Base-by-base conservation (phyloP, 2,329 filamentous ascomycete genomes). In the Epichloe hybrida region DNA sequence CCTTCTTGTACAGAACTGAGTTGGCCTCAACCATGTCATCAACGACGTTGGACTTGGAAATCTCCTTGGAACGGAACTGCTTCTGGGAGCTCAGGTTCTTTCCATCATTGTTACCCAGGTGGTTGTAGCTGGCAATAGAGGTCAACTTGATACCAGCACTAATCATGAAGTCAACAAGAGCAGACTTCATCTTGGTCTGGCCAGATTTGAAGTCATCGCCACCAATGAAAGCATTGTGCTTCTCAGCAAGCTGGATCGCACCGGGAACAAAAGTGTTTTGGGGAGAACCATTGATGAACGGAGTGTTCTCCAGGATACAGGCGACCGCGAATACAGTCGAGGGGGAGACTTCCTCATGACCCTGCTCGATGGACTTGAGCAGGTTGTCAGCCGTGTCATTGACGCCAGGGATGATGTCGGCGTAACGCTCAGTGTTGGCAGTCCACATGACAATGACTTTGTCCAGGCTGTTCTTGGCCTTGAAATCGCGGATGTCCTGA, bases 161-260 rank as follows among this genome's bases (percentile, higher is more conserved):
- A 82, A 98, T 95, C 67, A 98, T 72, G 74, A 98, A 98, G 72
- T 98, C 93, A 44, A 97, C 93, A 34, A 98, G 81, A 20, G 93
- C 93, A 54, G 93, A 97, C 76, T 98, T 98, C 93, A 98, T 98
- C 83, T 98, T 98, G 67, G 93, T 98, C 77, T 98, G 93, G 56
- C 93, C 93, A 55, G 93, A 97, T 76, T 98, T 98, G 84, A 98
- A 98, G 73, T 98, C 93, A 63, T 98, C 93, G 57, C 93, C 93
- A 53, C 93, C 93, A 62, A 98, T 89, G 74, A 95, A 98, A 55
- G 90, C 82, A 52, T 80, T 77, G 69, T 94, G 83, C 69, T 84
- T 77, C 74, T 94, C 87, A 21, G 93, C 93, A 52, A 98, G 81
- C 64, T 91, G 77, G 59, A 97, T 83, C 54, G 85, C 87, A 63